Evolutionary conservation across 2,329 filamentous ascomycete genomes (phyloP).

Genomic region (Lachnellula willkommii): DNA sequence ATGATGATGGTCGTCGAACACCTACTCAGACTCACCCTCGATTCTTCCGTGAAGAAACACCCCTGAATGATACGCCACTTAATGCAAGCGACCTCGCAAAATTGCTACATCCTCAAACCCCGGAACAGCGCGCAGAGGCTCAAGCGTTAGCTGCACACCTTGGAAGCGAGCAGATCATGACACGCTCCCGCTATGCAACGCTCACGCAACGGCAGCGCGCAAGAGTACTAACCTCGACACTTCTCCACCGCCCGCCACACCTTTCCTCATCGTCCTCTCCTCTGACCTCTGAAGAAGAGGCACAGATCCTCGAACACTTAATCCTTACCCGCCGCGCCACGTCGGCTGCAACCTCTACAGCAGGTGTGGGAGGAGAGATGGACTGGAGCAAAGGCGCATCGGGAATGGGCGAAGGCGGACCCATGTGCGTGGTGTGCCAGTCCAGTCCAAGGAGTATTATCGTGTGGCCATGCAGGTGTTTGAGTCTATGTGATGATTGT

Average conservation of each 20-base stretch:
- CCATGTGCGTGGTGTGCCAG: slow-evolving; percentile 92
- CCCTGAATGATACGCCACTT: slow-evolving; percentile 57
- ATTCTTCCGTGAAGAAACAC: slow-evolving; percentile 49
- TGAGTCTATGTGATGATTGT: slow-evolving; percentile 93
- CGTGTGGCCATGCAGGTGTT: slow-evolving; percentile 92
- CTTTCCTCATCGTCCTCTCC: slow-evolving; percentile 32
- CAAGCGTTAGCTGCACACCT: slow-evolving; percentile 76
- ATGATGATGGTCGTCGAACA: slow-evolving; percentile 55
- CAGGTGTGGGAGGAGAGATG: background rate
- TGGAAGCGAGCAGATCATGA: slow-evolving; percentile 65
- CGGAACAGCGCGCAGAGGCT: slow-evolving; percentile 76
- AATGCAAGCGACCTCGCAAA: slow-evolving; percentile 66
- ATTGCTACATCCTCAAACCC: slow-evolving; percentile 72
- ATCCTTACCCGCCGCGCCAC: slow-evolving; percentile 38
- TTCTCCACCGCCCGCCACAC: slow-evolving; percentile 32
- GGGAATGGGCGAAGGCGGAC: slow-evolving; percentile 67
- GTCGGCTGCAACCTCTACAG: no score
- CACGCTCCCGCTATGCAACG: slow-evolving; percentile 69
- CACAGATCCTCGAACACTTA: slow-evolving; percentile 55
- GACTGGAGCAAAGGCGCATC: slow-evolving; percentile 65
- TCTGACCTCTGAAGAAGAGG: slow-evolving; percentile 53
- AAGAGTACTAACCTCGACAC: slow-evolving; percentile 55
- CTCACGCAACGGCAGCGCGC: slow-evolving; percentile 64
- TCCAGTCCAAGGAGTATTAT: slow-evolving; percentile 79
- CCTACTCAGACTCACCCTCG: slow-evolving; percentile 65